A percentile compares a stretch with the other conserved stretches of the same genome.
Conservation (phyloP, 352 stramenopile species). For the Pythium phragmitis region DNA sequence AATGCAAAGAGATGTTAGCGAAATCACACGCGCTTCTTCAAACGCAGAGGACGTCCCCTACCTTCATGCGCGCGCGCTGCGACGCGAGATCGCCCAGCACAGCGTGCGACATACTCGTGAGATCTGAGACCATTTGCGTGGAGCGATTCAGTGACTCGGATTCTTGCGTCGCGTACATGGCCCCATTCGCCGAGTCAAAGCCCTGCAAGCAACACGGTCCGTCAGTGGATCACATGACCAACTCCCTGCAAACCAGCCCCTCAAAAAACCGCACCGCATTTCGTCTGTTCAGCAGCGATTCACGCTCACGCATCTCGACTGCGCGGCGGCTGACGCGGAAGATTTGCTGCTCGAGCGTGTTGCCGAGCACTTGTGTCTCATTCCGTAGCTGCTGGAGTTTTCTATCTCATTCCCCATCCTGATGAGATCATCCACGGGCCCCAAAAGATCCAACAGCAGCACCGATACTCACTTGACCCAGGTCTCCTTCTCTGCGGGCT, state of each 20-base stretch:
- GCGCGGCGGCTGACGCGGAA: constrained; percentile 63
- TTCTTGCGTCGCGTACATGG: constrained; percentile 78
- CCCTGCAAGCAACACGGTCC: constrained; percentile 25
- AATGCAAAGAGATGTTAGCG: constrained; percentile 1
- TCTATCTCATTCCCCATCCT: constrained; percentile 15
- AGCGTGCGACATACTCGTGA: constrained; percentile 69
- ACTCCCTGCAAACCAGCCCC: background rate
- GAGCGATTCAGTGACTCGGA: constrained; percentile 76
- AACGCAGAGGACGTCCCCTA: constrained; percentile 16
- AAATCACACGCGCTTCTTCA: background rate
- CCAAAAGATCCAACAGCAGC: background rate
- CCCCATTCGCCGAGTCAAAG: constrained; percentile 64
- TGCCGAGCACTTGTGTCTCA: constrained; percentile 63
- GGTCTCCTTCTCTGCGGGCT: constrained; percentile 58
- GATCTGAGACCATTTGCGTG: constrained; percentile 78
- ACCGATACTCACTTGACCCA: constrained; percentile 56
- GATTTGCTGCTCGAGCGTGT: constrained; percentile 77
- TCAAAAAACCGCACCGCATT: constrained; percentile 37
- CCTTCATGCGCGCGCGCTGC: constrained; percentile 69
- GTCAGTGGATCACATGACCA: background rate
- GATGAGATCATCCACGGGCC: background rate
- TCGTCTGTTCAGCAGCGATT: constrained; percentile 70
- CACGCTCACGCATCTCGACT: constrained; percentile 68
- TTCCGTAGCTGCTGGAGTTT: constrained; percentile 75
- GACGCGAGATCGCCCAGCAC: constrained; percentile 73